Conservation (phyloP, 2,329 filamentous ascomycete species). For the Alternaria consortialis region DNA sequence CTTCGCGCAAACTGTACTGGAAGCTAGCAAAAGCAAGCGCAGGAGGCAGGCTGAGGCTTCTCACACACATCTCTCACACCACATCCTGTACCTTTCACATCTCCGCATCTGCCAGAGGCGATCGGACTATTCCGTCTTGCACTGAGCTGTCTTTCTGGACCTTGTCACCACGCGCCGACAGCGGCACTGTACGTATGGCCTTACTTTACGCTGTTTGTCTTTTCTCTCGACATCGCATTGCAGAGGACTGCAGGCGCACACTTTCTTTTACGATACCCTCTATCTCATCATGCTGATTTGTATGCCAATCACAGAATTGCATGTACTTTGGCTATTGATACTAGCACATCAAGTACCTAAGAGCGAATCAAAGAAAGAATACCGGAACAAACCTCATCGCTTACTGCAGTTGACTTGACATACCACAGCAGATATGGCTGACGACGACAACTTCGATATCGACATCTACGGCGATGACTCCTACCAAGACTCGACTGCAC, state of each 20-base stretch:
- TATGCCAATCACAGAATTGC: constrained; percentile 45
- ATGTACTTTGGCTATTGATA: constrained; percentile 50
- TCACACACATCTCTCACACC: constrained; percentile 39
- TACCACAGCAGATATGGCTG: constrained; percentile 55
- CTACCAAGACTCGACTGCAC: constrained; percentile 37
- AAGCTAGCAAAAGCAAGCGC: constrained; percentile 34
- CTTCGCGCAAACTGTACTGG: constrained; percentile 39
- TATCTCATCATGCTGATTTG: constrained; percentile 49
- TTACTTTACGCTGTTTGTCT: constrained; percentile 40
- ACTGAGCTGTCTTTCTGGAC: constrained; percentile 46
- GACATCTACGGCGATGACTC: constrained; percentile 73
- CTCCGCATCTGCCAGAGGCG: constrained; percentile 53
- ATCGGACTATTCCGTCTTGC: constrained; percentile 47
- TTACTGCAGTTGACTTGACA: constrained; percentile 38
- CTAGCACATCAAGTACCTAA: constrained; percentile 51
- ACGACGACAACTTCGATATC: constrained; percentile 76
- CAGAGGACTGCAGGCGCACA: constrained; percentile 21
- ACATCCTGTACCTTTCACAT: constrained; percentile 48
- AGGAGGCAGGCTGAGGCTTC: constrained; percentile 40
- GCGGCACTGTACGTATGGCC: constrained; percentile 54
- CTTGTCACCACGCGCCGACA: constrained; percentile 41
- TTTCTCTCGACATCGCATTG: constrained; percentile 19
- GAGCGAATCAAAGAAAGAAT: constrained; percentile 49
- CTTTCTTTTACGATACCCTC: constrained; percentile 19
- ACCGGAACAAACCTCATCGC: constrained; percentile 34